Base-by-base conservation (phyloP, 2,329 filamentous ascomycete species). In the Cadophora sp. region DNA sequence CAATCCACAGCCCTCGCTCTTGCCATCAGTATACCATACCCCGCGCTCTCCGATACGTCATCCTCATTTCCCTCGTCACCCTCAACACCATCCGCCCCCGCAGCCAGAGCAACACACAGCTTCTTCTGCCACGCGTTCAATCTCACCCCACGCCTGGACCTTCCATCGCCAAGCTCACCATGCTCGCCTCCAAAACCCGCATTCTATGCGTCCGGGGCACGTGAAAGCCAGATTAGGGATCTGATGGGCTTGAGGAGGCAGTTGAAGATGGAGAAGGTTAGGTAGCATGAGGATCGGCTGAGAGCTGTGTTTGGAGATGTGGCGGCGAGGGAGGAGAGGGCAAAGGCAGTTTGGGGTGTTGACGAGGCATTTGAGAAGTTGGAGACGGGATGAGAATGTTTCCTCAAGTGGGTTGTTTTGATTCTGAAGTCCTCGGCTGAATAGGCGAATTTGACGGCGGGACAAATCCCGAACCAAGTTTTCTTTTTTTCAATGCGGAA, bases 201-300 rank as follows among this genome's bases (percentile, higher is more conserved):
- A 26, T 29, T 65, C 24, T 56, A 24, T 40, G 24, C n/a, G 9
- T 46, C 8, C n/a, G 34, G 55, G 31, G 2, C 31, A 11, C 19
- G 6, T 16, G 34, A 37, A n/a, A 40, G n/a, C 14, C 29, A 59
- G n/a, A 59, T 26, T 3, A 40, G n/a, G 29, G 34, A 40, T 24
- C 34, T 59, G 22, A 59, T n/a, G 31, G 55, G 31, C 2, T 40
- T 72, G 22, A 64, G 55, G 22, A 58, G 37, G 4, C 65, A 69
- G 51, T 62, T 69, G 55, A 71, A 69, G 53, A 16, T 68, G 27
- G 68, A 69, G 43, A 71, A 65, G 48, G 68, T 69, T 2, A 61
- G 68, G 24, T 71, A 65, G 68, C 68, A 69, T 53, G 67, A 69
- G 31, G 69, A 71, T 64, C 66, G 65, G 24, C 51, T 71, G 26